Evolutionary conservation across 139 green algal genomes (phyloP).

Genomic region (Coccomyxa sp.): DNA sequence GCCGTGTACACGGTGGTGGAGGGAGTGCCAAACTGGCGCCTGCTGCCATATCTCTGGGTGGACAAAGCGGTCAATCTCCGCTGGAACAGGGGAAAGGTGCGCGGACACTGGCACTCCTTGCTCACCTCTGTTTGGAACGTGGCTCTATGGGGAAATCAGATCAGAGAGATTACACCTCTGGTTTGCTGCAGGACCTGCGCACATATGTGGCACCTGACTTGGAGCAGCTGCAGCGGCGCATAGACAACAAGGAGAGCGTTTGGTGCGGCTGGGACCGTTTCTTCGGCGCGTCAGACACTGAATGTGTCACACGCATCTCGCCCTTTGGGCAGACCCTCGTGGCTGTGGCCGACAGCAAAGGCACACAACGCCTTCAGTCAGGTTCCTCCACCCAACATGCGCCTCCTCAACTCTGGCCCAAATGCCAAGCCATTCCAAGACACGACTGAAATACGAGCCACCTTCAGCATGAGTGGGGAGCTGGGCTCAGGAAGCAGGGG

Average conservation of each 20-base stretch:
- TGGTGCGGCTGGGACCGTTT: conserved; percentile 38
- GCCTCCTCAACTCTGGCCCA: background rate
- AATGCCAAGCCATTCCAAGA: too few species aligned
- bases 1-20: background rate
- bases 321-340: conserved; percentile 27
- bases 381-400: background rate
- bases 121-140: background rate
- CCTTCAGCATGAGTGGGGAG: too few species aligned
- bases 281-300: background rate
- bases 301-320: conserved; percentile 18
- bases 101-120: background rate
- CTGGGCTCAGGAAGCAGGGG: too few species aligned
- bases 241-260: conserved; percentile 7
- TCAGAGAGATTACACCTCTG: background rate
- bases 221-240: conserved; percentile 6
- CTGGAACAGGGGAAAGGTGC: conserved; percentile 10
- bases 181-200: conserved; percentile 22
- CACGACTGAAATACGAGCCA: too few species aligned
- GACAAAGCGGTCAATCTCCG: conserved; percentile 11
- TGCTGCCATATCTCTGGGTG: conserved; percentile 10
- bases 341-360: conserved; percentile 13
- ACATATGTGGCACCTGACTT: conserved; percentile 23
- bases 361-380: background rate
- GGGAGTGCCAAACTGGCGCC: conserved; percentile 16
- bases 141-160: background rate